These are phyloP conservation scores for Scytalidium sp. DNA, from an alignment of 2,329 filamentous ascomycete species.

Conservation along the genomic window DNA sequence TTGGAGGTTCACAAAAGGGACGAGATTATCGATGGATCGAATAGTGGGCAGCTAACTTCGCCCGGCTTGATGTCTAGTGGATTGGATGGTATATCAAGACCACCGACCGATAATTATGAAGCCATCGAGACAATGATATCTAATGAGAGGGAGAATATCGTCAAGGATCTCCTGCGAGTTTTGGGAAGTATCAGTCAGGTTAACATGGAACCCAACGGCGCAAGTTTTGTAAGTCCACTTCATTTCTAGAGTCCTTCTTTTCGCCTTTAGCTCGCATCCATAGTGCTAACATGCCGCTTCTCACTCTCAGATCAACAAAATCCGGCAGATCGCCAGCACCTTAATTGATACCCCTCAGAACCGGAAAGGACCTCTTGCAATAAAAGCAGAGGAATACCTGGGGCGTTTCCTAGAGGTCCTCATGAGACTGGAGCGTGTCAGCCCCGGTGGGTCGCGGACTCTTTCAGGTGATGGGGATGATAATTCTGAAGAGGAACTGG, in stretches of 20 bases:
- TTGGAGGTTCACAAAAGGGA: slow-evolving; percentile 61
- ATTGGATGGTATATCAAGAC: slow-evolving; percentile 29
- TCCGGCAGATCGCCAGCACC: slow-evolving; percentile 79
- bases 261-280: no score
- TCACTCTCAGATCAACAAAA: slow-evolving; percentile 63
- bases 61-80: slow-evolving; percentile 22
- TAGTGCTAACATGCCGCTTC: no score
- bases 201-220: slow-evolving; percentile 74
- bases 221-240: slow-evolving; percentile 53
- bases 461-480: slow-evolving; percentile 38
- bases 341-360: slow-evolving; percentile 62
- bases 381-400: slow-evolving; percentile 68
- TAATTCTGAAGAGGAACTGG: slow-evolving; percentile 73
- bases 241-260: neutral
- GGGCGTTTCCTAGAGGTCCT: slow-evolving; percentile 71
- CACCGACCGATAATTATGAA: slow-evolving; percentile 38
- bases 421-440: slow-evolving; percentile 60
- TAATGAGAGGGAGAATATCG: slow-evolving; percentile 75
- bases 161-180: slow-evolving; percentile 73
- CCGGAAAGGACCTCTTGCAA: slow-evolving; percentile 47
- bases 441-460: slow-evolving; percentile 37
- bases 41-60: slow-evolving; percentile 9
- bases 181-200: slow-evolving; percentile 76
- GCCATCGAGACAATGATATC: slow-evolving; percentile 52
- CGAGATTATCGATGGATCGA: slow-evolving; percentile 21